Base-by-base conservation (phyloP, 768 basidiomycete species). In the Coprinopsis strossmayeri region DNA sequence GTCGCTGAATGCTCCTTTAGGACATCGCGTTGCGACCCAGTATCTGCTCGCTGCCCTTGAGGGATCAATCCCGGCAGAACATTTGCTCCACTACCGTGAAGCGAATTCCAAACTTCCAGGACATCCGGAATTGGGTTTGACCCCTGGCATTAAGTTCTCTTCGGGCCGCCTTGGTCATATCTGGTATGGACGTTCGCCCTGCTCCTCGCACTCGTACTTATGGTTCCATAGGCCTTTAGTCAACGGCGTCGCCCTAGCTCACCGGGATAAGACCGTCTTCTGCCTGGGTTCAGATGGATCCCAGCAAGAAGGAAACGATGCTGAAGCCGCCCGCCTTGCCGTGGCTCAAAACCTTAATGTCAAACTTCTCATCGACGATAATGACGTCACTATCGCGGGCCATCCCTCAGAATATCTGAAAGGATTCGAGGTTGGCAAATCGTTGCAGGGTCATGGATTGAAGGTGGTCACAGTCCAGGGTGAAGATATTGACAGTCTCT, bases 111-210 rank as follows among this genome's bases (percentile, higher is more conserved):
- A 86, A 58, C 82, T 93, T 27, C 91, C 91, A 2, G 91, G 90
- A 12, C 91, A 93, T 59, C 91, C 91, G 12, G 91, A 92, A 66
- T 73, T 92, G 5, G 91, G 91, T 20, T 72, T 92, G 51, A 92
- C 91, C 0, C 91, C 91, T n/a, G 91, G 91, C 24, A 79, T 93
- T 67, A 90, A 91, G 66, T 93, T 93, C 69, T 91, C 90, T 2
- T 92, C 90, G 1, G 91, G 91, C n/a, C 85, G 91, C 61, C 77
- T 93, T 17, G 91, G 91, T 1, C 91, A 93, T 65, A 81, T 91
- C 77, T 93, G 90, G 90, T 75, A 53, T 43, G 70, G 61, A 30
- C 12, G n/a, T n/a, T n/a, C n/a, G n/a, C n/a, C n/a, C n/a, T n/a
- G n/a, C n/a, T n/a, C n/a, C n/a, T n/a, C n/a, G n/a, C n/a, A n/a